Evolutionary conservation across 129 eudicot genomes (phyloP), one percentile per base, ranked within the genome.

Genomic region (Escallonia rubra): DNA sequence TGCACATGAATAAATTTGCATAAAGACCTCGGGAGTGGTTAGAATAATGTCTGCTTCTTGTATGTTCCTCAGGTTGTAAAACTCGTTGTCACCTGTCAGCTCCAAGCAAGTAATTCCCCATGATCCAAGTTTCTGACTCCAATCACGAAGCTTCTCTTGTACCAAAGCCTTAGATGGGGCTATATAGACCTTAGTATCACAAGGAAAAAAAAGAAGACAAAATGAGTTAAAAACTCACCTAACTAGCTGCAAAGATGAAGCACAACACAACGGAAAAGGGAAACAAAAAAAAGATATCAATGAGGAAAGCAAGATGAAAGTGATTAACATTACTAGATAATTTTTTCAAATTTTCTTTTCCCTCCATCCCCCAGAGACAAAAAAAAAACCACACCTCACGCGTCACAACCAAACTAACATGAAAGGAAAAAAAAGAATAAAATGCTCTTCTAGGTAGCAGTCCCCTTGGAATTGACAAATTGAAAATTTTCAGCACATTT

Each of bases 91-190:
- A 64, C 97, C 96, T 16, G 97, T 94, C 71, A 94, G 82, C 88
- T 94, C 99, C 81, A 90, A 82, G 87, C 97, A 89, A 83, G 59
- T 83, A 74, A 94, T 74, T 38, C 96, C 99, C 90, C 85, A 76
- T 45, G 86, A 73, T 44, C 97, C 93, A 46, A 94, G 76, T 80
- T 90, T 94, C 64, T 83, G 85, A 67, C 71, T 85, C 97, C 97
- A 94, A 83, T 89, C 83, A 49, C 99, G 87, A 61, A 90, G 87
- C 76, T 94, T 94, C 93, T 90, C 99, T 83, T 94, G 97, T 41
- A 94, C 96, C 86, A 94, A 80, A 72, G 99, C 99, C 78, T 94
- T 94, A 52, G 99, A 90, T 59, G 99, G 99, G n/a, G 99, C 87
- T 79, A 94, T 76, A 53, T 94, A 90, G 48, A 94, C 80, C 99